A percentile compares a stretch with the other conserved stretches of the same genome.
Evolutionary conservation across 192 early-diverging fungal genomes (phyloP).

Genomic region (Linnemannia schmuckeri): DNA sequence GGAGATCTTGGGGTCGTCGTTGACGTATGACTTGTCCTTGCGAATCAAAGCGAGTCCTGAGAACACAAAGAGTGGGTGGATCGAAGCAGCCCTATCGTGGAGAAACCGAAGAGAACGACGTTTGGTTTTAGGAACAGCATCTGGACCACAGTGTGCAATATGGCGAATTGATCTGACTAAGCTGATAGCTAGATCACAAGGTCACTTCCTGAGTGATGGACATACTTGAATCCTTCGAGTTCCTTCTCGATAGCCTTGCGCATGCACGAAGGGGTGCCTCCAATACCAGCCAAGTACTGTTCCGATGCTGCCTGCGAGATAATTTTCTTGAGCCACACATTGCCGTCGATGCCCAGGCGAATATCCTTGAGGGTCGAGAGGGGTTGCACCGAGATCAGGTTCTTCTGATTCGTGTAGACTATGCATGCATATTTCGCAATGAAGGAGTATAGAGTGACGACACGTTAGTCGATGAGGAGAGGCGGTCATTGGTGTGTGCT

Average conservation of each 20-base stretch:
- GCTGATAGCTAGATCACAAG: no score
- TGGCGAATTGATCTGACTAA: no score
- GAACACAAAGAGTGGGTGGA: conserved; percentile 86
- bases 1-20: conserved; percentile 72
- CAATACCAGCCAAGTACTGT: conserved; percentile 71
- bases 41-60: conserved; percentile 77
- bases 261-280: conserved; percentile 73
- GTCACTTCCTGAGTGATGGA: background rate
- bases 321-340: conserved; percentile 82
- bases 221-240: conserved; percentile 72
- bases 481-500: background rate
- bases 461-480: background rate
- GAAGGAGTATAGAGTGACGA: background rate
- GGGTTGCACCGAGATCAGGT: conserved; percentile 41
- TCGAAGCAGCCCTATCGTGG: conserved; percentile 63
- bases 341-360: conserved; percentile 84
- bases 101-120: background rate
- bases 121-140: background rate
- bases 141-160: no score
- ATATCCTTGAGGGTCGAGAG: conserved; percentile 72
- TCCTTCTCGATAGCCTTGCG: conserved; percentile 74
- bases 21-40: conserved; percentile 76
- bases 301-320: conserved; percentile 65
- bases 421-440: background rate
- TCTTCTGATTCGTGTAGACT: conserved; percentile 47